Conservation (phyloP, 139 green algal genomes). For the Marvania coccoides region DNA sequence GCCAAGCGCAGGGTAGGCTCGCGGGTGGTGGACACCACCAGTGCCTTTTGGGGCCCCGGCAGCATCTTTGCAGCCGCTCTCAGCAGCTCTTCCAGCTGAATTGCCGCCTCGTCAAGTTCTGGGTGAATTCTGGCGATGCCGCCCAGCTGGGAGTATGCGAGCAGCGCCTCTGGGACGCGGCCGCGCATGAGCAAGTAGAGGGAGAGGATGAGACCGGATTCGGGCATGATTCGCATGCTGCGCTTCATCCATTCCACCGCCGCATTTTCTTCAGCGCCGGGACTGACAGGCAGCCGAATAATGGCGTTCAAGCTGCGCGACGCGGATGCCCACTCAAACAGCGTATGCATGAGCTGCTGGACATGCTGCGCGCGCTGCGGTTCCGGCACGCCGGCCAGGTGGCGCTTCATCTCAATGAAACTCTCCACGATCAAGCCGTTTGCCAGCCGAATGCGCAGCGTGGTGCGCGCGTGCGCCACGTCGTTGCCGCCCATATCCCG, state of each 20-base stretch:
- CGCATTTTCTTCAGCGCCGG: conserved; percentile 26
- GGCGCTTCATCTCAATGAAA: conserved; percentile 11
- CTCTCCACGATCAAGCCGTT: conserved; percentile 29
- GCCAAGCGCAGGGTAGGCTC: conserved; percentile 5
- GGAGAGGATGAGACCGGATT: conserved; percentile 10
- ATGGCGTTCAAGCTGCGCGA: conserved; percentile 19
- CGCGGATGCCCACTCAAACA: conserved; percentile 16
- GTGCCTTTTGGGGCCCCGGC: conserved; percentile 3
- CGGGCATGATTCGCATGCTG: not conserved
- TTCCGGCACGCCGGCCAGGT: not conserved
- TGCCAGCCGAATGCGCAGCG: conserved; percentile 11
- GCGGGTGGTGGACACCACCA: conserved; percentile 1
- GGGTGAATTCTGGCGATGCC: not conserved
- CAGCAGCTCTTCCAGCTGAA: not conserved
- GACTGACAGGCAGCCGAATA: conserved; percentile 15
- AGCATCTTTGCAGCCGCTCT: not conserved
- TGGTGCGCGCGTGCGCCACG: conserved; percentile 10
- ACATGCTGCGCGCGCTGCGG: not conserved
- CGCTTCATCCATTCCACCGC: conserved; percentile 16
- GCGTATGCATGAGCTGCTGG: conserved; percentile 7
- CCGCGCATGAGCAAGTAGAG: conserved; percentile 30
- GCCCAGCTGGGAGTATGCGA: conserved; percentile 4
- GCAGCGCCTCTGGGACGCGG: conserved; percentile 15
- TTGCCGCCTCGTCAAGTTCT: not conserved
- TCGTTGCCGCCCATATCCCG: not conserved